These are phyloP conservation scores for Nakazawaea pomicola DNA, from an alignment of 805 yeast genomes.

Conservation along the genomic window DNA sequence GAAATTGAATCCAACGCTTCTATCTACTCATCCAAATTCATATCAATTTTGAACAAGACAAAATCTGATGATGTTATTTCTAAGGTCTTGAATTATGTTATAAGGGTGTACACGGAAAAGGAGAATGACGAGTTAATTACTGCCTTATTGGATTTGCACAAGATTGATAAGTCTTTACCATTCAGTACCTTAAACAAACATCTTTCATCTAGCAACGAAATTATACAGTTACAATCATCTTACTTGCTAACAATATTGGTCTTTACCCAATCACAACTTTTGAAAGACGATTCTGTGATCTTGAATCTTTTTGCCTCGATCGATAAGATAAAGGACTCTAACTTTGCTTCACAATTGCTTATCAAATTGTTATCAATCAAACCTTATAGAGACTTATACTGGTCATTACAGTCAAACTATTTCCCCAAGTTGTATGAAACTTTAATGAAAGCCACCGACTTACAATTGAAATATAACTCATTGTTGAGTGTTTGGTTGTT, in stretches of 20 bases:
- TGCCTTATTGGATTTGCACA: slow-evolving; percentile 36
- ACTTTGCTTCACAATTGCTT: slow-evolving; percentile 59
- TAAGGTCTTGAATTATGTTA: slow-evolving; percentile 25
- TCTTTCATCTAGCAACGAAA: slow-evolving; percentile 50
- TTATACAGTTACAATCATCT: slow-evolving; percentile 50
- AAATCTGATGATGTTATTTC: slow-evolving; percentile 2
- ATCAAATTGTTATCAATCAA: slow-evolving; percentile 55
- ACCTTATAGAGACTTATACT: slow-evolving; percentile 47
- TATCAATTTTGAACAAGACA: slow-evolving; percentile 9
- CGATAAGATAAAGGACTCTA: slow-evolving; percentile 44
- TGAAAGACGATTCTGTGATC: slow-evolving; percentile 28
- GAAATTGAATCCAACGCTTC: slow-evolving; percentile 2
- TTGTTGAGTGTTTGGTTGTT: slow-evolving; percentile 80
- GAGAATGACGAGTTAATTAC: neutral
- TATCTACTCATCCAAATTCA: slow-evolving; percentile 6
- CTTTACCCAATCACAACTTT: slow-evolving; percentile 18
- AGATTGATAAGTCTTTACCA: slow-evolving; percentile 42
- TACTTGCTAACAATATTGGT: slow-evolving; percentile 50
- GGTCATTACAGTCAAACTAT: slow-evolving; percentile 35
- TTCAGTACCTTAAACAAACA: slow-evolving; percentile 48
- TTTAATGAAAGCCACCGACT: slow-evolving; percentile 41
- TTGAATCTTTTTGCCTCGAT: slow-evolving; percentile 34
- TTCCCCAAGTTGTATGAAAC: slow-evolving; percentile 47
- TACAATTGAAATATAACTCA: slow-evolving; percentile 81
- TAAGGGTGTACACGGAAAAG: slow-evolving; percentile 12